Base-by-base conservation (phyloP, 148 eudicot species). In the Euryodendron excelsum region DNA sequence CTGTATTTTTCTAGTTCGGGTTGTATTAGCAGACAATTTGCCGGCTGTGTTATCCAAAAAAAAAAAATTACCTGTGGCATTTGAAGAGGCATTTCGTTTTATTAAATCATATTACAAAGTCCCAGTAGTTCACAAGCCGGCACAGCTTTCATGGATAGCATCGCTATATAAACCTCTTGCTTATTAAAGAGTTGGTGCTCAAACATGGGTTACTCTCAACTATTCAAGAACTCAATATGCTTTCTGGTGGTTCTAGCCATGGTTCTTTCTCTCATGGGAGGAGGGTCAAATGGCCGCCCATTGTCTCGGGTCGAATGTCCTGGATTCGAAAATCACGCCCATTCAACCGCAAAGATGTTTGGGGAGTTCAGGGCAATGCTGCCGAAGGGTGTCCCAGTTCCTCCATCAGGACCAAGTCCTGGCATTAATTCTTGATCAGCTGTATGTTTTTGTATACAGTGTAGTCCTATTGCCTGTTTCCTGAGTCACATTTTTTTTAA, bases 351-450 rank as follows among this genome's bases (percentile, higher is more conserved):
- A 15, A 41, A 17, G 27, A 36, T 13, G 50, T 7, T 77, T 4
- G 12, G 37, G 10, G 59, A 50, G 44, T 55, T 66, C 0, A 25
- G 62, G 30, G 50, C 37, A 66, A 77, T 50, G 79, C 64, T 77
- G 41, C 79, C 79, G 1, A 67, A 77, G 79, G 79, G 80, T 55
- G 80, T 34, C 1, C 80, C 80, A n/a, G 61, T 77, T 17, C 73
- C 80, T 50, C 80, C 80, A 13, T 77, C 80, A 4, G 80, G 79
- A 21, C 80, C 80, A 34, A 77, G 60, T 67, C 80, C 80, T 23
- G 52, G 72, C 79, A 77, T 65, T 20, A 34, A 64, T 44, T 23
- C 14, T 4, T 60, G 30, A 60, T n/a, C n/a, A 52, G 8, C 56
- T 52, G 56, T 52, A n/a, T n/a, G n/a, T n/a, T n/a, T n/a, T n/a